Conservation (phyloP, 2,329 filamentous ascomycete genomes). For the Monilinia aucupariae region DNA sequence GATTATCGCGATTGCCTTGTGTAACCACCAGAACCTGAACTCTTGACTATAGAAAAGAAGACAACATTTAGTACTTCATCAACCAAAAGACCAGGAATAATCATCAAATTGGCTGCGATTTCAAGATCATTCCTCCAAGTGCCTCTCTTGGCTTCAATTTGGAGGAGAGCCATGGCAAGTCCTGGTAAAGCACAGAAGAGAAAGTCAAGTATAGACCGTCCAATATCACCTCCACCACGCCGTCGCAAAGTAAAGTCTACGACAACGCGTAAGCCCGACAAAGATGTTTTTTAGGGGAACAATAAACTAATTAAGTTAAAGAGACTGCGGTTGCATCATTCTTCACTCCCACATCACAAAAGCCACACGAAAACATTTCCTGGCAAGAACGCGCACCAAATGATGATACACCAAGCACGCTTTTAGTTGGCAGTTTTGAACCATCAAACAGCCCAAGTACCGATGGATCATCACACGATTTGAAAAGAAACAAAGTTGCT, state of each 20-base stretch:
- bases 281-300: background rate
- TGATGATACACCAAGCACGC: conserved; percentile 46
- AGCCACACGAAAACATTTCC: conserved; percentile 65
- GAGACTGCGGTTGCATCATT: conserved; percentile 72
- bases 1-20: background rate
- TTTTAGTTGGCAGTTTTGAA: conserved; percentile 71
- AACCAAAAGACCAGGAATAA: background rate
- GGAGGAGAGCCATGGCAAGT: conserved; percentile 23
- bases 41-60: background rate
- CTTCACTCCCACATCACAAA: conserved; percentile 82
- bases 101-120: background rate
- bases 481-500: conserved; percentile 55
- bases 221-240: conserved; percentile 34
- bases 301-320: conserved; percentile 35
- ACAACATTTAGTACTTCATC: background rate
- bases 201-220: conserved; percentile 26
- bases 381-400: conserved; percentile 63
- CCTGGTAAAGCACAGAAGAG: conserved; percentile 27
- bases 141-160: background rate
- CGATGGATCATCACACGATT: conserved; percentile 7
- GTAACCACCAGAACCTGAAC: background rate
- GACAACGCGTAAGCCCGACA: conserved; percentile 33
- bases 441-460: conserved; percentile 38
- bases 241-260: conserved; percentile 36
- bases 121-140: background rate